A percentile compares a stretch with the other conserved stretches of the same genome.
These are phyloP conservation scores for Ogataea hybrid DNA, from an alignment of 1,139 yeast genomes.

Conservation along the genomic window DNA sequence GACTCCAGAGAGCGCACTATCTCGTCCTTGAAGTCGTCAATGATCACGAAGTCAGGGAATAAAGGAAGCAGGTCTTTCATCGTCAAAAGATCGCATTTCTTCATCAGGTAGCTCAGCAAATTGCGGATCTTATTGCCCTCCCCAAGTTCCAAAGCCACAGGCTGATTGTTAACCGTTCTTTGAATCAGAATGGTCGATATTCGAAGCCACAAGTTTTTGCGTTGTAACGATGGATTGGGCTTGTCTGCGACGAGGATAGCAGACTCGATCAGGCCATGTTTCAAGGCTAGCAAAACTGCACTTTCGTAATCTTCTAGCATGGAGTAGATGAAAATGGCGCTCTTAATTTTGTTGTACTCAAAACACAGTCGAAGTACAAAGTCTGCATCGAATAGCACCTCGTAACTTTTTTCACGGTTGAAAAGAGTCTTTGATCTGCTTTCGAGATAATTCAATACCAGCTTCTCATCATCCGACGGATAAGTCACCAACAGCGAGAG, in stretches of 20 bases:
- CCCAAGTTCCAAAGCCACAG: slow-evolving; percentile 17
- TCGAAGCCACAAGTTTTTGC: slow-evolving; percentile 73
- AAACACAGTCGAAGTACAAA: slow-evolving; percentile 75
- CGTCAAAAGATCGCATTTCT: slow-evolving; percentile 55
- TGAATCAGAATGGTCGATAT: slow-evolving; percentile 61
- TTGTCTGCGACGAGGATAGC: slow-evolving; percentile 59
- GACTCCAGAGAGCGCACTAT: slow-evolving; percentile 74
- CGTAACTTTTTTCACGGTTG: slow-evolving; percentile 15
- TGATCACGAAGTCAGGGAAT: slow-evolving; percentile 78
- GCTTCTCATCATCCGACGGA: slow-evolving; percentile 42
- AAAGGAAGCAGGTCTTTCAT: slow-evolving; percentile 83
- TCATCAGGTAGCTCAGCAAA: slow-evolving; percentile 42
- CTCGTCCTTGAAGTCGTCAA: slow-evolving; percentile 82
- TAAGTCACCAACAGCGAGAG: slow-evolving; percentile 69
- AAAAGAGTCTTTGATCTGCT: slow-evolving; percentile 25
- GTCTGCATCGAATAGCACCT: slow-evolving; percentile 55
- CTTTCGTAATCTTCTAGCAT: slow-evolving; percentile 70
- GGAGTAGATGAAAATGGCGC: slow-evolving; percentile 72
- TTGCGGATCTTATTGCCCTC: slow-evolving; percentile 28
- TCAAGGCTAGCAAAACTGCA: slow-evolving; percentile 74
- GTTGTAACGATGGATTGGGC: slow-evolving; percentile 38
- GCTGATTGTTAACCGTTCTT: slow-evolving; percentile 30
- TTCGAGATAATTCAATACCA: slow-evolving; percentile 45
- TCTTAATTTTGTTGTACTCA: slow-evolving; percentile 52
- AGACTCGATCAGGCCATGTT: slow-evolving; percentile 56